These are phyloP conservation scores for Candida patagonica DNA, from an alignment of 805 yeast genomes.

Conservation along the genomic window DNA sequence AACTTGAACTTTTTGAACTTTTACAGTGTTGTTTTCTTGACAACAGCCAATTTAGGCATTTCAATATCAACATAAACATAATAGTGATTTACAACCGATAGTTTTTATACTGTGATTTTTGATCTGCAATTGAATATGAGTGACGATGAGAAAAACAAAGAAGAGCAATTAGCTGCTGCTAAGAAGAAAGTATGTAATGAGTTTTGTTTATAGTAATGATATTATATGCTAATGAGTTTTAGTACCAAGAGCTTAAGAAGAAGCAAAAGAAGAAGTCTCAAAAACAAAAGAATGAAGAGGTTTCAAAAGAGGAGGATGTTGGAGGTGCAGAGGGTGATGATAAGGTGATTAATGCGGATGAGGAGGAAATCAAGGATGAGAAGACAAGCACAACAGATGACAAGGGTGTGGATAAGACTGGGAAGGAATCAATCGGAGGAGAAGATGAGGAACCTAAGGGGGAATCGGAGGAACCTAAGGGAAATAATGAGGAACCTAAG, in stretches of 20 bases:
- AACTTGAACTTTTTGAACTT: too few relatives aligned
- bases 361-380: constrained; percentile 7
- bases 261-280: constrained; percentile 42
- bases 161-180: constrained; percentile 64
- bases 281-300: constrained; percentile 33
- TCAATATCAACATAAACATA: too few relatives aligned
- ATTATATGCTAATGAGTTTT: constrained; percentile 1
- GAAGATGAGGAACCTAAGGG: constrained; percentile 3
- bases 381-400: constrained; percentile 5
- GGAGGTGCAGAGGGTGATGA: constrained; percentile 15
- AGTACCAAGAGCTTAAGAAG: constrained; percentile 58
- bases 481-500: constrained; percentile 14
- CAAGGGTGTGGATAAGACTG: constrained; percentile 1
- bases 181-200: constrained; percentile 45
- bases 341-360: constrained; percentile 13
- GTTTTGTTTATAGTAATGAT: background rate
- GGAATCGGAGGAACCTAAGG: constrained; percentile 8
- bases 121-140: constrained; percentile 1
- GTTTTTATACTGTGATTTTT: too few relatives aligned
- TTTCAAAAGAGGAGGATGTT: constrained; percentile 6
- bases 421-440: constrained; percentile 1
- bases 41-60: too few relatives aligned
- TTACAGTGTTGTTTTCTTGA: too few relatives aligned
- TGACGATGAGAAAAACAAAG: constrained; percentile 31
- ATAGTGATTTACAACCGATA: too few relatives aligned